Evolutionary conservation across 2,329 filamentous ascomycete species (phyloP), one percentile per base, ranked within the genome.

Genomic region (Penicillium griseofulvum): DNA sequence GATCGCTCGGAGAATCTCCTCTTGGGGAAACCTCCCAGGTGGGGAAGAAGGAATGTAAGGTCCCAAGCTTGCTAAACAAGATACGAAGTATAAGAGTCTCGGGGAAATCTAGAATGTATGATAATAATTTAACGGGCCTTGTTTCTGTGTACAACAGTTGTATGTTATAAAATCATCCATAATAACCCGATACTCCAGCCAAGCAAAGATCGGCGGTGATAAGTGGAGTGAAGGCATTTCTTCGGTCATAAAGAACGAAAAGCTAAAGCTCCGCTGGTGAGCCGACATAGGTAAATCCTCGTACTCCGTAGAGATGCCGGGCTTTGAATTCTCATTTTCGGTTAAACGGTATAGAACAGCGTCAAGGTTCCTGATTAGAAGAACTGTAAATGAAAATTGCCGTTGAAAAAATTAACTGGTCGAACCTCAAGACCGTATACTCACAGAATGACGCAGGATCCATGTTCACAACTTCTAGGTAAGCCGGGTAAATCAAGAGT

Each of bases 161-260:
- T n/a, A n/a, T n/a, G n/a, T n/a, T n/a, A n/a, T n/a, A n/a, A 50
- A 36, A 24, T 14, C n/a, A 22, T 7, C 11, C 37, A 49, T 38
- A 38, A 50, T 26, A 3, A 42, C 39, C 43, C 34, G 46, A 51
- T 33, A 19, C 5, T 37, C 37, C 36, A 47, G 41, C 24, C n/a
- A 33, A 59, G 58, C 49, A 62, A 39, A 17, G 61, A 65, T 63
- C 59, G 43, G 26, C 62, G 7, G n/a, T 52, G 22, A 31, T 28
- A n/a, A 50, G 52, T 58, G 56, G 57, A 55, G 49, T 51, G 17
- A 22, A 38, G 43, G 44, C 50, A 52, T 55, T 37, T 58, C 57
- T 38, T 37, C 12, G 11, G 29, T 51, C 47, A 28, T 52, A 17
- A 49, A 29, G 38, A 58, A 39, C 47, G 16, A 34, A 39, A 56